Percentiles rank a stretch among this genome's conserved stretches.
Conservation (phyloP, 2,329 filamentous ascomycete genomes). For the Fusarium sp. region DNA sequence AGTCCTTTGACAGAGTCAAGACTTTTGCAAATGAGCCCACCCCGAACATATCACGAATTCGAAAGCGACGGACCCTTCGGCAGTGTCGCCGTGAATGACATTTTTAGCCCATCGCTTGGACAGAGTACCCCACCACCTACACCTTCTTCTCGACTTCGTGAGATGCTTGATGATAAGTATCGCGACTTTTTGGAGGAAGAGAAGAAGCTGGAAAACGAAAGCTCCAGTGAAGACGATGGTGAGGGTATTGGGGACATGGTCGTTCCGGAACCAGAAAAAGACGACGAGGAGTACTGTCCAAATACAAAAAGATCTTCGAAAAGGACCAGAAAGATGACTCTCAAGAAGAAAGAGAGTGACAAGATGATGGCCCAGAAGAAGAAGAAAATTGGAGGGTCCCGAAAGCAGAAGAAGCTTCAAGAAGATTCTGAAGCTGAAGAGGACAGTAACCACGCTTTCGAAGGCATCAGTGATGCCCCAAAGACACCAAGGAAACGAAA, state of each 20-base stretch:
- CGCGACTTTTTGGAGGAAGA: not conserved
- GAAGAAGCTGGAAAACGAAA: not conserved
- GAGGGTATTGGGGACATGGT: slow-evolving; percentile 1
- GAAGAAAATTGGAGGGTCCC: not conserved
- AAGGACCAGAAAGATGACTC: slow-evolving; percentile 3
- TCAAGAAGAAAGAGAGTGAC: not conserved
- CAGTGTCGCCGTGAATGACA: not conserved
- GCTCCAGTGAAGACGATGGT: not conserved
- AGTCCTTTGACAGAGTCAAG: not conserved
- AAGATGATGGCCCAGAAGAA: not conserved
- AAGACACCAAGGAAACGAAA: not conserved
- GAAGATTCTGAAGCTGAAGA: not conserved
- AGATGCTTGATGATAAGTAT: slow-evolving; percentile 15
- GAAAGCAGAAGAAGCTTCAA: not conserved
- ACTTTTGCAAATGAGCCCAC: not conserved
- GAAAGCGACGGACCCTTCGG: no score
- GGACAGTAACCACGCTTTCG: not conserved
- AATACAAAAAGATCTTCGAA: slow-evolving; percentile 10
- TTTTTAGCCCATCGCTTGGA: not conserved
- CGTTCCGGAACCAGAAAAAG: slow-evolving; percentile 30
- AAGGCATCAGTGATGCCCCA: no score
- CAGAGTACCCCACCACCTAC: not conserved
- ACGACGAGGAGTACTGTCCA: slow-evolving; percentile 29
- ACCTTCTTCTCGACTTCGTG: slow-evolving; percentile 4
- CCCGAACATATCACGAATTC: no score